phyloP scores from a whole-genome alignment of 495 filamentous ascomycete genomes.

The Pyronema omphalodes region DNA sequence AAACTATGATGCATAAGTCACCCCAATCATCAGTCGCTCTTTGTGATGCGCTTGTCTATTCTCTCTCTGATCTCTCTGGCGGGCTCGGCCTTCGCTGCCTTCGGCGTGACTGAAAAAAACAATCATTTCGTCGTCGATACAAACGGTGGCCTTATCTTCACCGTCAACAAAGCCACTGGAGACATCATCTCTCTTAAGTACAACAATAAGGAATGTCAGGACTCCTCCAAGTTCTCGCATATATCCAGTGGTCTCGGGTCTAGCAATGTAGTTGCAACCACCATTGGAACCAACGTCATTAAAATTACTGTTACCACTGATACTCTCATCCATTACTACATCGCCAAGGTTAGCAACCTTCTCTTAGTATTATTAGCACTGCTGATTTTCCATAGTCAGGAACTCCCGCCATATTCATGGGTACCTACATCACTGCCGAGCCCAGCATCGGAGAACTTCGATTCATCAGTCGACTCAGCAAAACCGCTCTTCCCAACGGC shows the following conservation, averaged over 20 bases:
- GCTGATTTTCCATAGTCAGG: constrained; percentile 20
- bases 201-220: constrained; percentile 40
- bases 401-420: constrained; percentile 42
- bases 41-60: too few relatives aligned
- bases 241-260: constrained; percentile 42
- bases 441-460: constrained; percentile 44
- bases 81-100: constrained; percentile 19
- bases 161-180: constrained; percentile 37
- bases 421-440: constrained; percentile 42
- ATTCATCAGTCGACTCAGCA: constrained; percentile 43
- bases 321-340: constrained; percentile 45
- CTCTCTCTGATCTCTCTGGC: background rate
- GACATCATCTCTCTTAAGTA: constrained; percentile 46
- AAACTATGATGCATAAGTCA: too few relatives aligned
- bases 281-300: constrained; percentile 8
- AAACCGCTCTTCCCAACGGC: constrained; percentile 36
- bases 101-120: constrained; percentile 20
- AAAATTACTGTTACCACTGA: constrained; percentile 43
- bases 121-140: constrained; percentile 16
- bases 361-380: background rate
- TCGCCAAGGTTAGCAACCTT: constrained; percentile 29
- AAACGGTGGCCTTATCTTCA: constrained; percentile 31
- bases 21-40: too few relatives aligned
- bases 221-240: constrained; percentile 33
- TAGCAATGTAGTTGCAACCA: constrained; percentile 37